Evolutionary conservation across 208 protist species (phyloP).

Genomic region (Acanthamoeba healyi): DNA sequence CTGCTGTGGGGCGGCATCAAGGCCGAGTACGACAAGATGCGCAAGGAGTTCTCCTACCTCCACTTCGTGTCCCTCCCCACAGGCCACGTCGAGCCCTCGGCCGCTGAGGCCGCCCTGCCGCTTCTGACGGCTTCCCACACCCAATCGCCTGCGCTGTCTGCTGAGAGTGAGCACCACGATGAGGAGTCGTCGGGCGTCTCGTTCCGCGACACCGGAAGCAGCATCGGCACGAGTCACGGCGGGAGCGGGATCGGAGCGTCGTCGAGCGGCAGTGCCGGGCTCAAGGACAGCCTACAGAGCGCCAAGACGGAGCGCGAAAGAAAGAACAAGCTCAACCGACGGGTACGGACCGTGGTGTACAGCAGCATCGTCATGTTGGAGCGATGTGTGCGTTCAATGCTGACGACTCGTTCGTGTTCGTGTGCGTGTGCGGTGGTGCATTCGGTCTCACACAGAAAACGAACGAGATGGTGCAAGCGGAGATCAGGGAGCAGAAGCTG

Average conservation of each 20-base stretch:
- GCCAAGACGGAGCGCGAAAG: neutral
- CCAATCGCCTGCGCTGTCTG: no score
- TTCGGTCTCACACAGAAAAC: neutral
- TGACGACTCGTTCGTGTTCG: neutral
- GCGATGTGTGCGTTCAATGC: no score
- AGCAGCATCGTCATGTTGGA: no score
- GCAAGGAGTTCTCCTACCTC: constrained; percentile 28
- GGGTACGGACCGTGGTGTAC: no score
- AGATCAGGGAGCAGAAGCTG: constrained; percentile 45
- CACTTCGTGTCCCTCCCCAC: constrained; percentile 50
- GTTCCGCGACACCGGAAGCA: neutral
- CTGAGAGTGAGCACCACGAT: no score
- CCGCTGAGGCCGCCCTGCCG: neutral
- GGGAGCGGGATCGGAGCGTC: neutral
- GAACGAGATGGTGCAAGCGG: neutral
- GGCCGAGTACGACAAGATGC: constrained; percentile 42
- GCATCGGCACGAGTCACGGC: neutral
- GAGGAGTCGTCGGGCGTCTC: neutral
- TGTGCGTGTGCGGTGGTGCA: neutral
- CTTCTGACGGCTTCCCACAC: neutral
- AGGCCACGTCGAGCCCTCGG: neutral
- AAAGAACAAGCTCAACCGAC: neutral
- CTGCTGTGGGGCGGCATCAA: neutral
- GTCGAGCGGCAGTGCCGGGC: neutral
- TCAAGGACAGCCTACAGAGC: neutral